Percentiles rank a stretch among this genome's conserved stretches.
Conservation (phyloP, 257 asterid genomes). For the Nicotiana attenuata region DNA sequence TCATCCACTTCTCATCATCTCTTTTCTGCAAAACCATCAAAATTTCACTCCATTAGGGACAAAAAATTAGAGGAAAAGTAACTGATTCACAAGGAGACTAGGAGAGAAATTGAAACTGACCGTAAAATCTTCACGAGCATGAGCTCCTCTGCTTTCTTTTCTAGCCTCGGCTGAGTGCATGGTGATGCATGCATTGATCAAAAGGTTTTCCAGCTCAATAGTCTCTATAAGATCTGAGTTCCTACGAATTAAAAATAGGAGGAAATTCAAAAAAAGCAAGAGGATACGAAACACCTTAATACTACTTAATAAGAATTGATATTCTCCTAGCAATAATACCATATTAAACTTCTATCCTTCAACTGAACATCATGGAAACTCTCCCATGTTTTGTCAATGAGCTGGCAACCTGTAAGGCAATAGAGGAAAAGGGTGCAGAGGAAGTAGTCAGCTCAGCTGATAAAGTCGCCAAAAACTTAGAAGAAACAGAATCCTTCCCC, state of each 20-base stretch:
- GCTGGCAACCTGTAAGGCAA: conserved; percentile 62
- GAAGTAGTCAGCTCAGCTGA: not conserved
- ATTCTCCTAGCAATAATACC: conserved; percentile 37
- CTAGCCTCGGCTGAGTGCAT: conserved; percentile 99
- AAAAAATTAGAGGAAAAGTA: not conserved
- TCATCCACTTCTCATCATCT: conserved; percentile 94
- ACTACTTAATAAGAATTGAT: not conserved
- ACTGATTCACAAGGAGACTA: not conserved
- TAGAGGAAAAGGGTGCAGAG: conserved; percentile 1
- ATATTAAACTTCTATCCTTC: conserved; percentile 85
- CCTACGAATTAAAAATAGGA: conserved; percentile 33
- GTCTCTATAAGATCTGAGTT: conserved; percentile 95
- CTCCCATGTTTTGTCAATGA: conserved; percentile 91
- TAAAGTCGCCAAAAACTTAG: not conserved
- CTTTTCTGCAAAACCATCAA: conserved; percentile 58
- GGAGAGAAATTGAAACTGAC: conserved; percentile 36
- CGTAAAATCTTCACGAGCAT: conserved; percentile 97
- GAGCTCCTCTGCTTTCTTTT: conserved; percentile 99
- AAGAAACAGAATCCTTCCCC: not conserved
- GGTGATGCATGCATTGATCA: conserved; percentile 91
- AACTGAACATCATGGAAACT: conserved; percentile 84
- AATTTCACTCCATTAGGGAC: conserved; percentile 13
- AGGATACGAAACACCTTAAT: not conserved
- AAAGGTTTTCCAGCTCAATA: conserved; percentile 87
- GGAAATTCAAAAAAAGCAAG: not conserved